A percentile compares a stretch with the other conserved stretches of the same genome.
These are phyloP conservation scores for Entamoeba dispar DNA, from an alignment of 208 protist species.

Conservation along the genomic window DNA sequence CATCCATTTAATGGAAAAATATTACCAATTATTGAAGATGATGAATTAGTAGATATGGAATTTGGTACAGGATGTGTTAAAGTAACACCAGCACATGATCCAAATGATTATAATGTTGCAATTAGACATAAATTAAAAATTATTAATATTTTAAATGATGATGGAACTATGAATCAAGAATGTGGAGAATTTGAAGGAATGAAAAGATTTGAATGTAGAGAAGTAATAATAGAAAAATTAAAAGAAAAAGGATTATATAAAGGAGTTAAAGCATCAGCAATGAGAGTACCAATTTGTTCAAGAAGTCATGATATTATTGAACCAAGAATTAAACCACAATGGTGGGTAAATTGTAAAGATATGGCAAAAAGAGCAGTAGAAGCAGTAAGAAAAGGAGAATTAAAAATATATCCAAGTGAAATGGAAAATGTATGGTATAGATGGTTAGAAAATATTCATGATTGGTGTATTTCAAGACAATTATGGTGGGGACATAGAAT, in stretches of 20 bases:
- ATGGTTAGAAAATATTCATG: conserved; percentile 42
- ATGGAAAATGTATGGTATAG: conserved; percentile 28
- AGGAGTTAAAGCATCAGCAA: conserved; percentile 54
- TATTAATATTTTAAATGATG: conserved; percentile 74
- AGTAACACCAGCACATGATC: conserved; percentile 98
- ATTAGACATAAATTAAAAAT: conserved; percentile 68
- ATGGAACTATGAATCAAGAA: conserved; percentile 68
- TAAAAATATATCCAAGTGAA: conserved; percentile 47
- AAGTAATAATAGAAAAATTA: conserved; percentile 18
- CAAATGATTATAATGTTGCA: conserved; percentile 92
- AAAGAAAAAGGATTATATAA: conserved; percentile 39
- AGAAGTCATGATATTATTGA: conserved; percentile 92
- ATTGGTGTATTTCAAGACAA: conserved; percentile 85
- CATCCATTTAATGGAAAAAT: conserved; percentile 75
- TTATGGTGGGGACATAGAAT: conserved; percentile 99
- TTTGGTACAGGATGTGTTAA: conserved; percentile 79
- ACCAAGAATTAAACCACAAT: conserved; percentile 91
- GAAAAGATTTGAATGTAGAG: conserved; percentile 22
- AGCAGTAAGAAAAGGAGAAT: conserved; percentile 15
- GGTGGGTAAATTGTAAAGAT: conserved; percentile 78
- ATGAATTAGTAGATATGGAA: conserved; percentile 74
- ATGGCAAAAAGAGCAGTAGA: conserved; percentile 38
- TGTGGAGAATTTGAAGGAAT: conserved; percentile 30
- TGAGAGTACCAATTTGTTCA: conserved; percentile 74
- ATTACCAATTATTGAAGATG: conserved; percentile 84